A percentile compares a stretch with the other conserved stretches of the same genome.
These are phyloP conservation scores for Alternaria burnsii DNA, from an alignment of 2,329 filamentous ascomycete genomes.

Conservation along the genomic window DNA sequence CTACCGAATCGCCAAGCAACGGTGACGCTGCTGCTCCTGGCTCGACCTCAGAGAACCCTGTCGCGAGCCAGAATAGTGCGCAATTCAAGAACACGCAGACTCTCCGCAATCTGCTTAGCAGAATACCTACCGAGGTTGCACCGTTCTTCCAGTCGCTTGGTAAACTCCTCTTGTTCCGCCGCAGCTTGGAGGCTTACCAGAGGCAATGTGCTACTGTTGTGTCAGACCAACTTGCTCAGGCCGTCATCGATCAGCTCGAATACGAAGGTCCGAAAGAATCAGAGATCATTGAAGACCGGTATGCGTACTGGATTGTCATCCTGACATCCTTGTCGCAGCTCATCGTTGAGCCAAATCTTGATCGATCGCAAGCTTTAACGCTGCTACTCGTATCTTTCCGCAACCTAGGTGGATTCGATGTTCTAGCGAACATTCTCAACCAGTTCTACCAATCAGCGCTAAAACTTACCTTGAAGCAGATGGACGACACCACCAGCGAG, in stretches of 20 bases:
- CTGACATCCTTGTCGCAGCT: slow-evolving; percentile 80
- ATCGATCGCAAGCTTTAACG: slow-evolving; percentile 60
- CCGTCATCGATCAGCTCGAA: slow-evolving; percentile 73
- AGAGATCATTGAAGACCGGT: slow-evolving; percentile 67
- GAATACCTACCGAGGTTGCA: slow-evolving; percentile 80
- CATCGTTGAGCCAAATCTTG: slow-evolving; percentile 71
- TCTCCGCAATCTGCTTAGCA: slow-evolving; percentile 78
- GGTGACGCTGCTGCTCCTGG: slow-evolving; percentile 22
- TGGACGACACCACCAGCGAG: slow-evolving; percentile 56
- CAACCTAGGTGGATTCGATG: slow-evolving; percentile 76
- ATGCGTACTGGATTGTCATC: slow-evolving; percentile 83
- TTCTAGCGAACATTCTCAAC: slow-evolving; percentile 75
- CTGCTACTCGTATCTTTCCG: slow-evolving; percentile 89
- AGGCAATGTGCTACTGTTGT: slow-evolving; percentile 69
- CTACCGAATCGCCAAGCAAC: slow-evolving; percentile 25
- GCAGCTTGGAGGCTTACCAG: slow-evolving; percentile 71
- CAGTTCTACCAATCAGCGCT: slow-evolving; percentile 70
- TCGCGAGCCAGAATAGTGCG: slow-evolving; percentile 43
- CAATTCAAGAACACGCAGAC: slow-evolving; percentile 79
- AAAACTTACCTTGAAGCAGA: slow-evolving; percentile 54
- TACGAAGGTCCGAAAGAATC: slow-evolving; percentile 56
- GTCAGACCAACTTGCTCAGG: slow-evolving; percentile 74
- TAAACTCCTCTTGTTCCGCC: slow-evolving; percentile 78
- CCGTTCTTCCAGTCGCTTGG: slow-evolving; percentile 87
- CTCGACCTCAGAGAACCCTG: slow-evolving; percentile 7